Evolutionary conservation across 352 stramenopile species (phyloP).

Genomic region (Globisporangium camurandrum): DNA sequence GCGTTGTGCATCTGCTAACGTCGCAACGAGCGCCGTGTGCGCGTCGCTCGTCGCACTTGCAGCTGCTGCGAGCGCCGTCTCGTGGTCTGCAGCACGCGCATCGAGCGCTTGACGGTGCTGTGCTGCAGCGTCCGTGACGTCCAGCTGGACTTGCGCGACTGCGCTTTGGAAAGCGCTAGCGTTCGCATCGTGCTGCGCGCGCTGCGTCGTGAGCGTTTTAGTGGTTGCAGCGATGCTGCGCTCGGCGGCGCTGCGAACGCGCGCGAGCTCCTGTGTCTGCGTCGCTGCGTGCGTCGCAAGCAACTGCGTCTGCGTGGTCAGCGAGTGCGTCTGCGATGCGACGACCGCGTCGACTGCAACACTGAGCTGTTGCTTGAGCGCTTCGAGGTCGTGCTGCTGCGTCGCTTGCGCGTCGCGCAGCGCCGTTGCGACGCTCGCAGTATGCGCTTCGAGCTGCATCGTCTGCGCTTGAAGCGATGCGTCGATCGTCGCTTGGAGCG

Average conservation of each 20-base stretch:
- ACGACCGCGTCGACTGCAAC: constrained; percentile 40
- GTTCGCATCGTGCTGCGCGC: constrained; percentile 20
- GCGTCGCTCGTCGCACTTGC: too few relatives aligned
- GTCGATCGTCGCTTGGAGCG: constrained; percentile 37
- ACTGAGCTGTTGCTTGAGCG: constrained; percentile 33
- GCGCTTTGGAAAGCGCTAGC: too few relatives aligned
- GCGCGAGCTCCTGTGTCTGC: constrained; percentile 29
- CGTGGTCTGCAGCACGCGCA: too few relatives aligned
- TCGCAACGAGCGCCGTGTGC: too few relatives aligned
- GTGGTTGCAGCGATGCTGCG: constrained; percentile 29
- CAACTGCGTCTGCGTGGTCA: constrained; percentile 35
- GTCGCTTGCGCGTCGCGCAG: constrained; percentile 26
- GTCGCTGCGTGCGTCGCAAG: constrained; percentile 26
- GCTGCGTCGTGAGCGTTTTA: constrained; percentile 22
- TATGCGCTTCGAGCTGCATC: constrained; percentile 32
- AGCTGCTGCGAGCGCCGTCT: too few relatives aligned
- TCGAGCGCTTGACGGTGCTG: neutral
- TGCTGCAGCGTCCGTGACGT: too few relatives aligned
- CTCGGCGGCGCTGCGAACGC: constrained; percentile 26
- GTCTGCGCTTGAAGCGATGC: constrained; percentile 36
- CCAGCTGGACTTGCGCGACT: too few relatives aligned
- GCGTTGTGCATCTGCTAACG: too few relatives aligned
- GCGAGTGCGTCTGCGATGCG: constrained; percentile 26
- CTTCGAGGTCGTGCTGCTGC: constrained; percentile 33
- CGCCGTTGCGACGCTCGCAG: constrained; percentile 17